Evolutionary conservation across 2,329 filamentous ascomycete genomes (phyloP), one percentile per base, ranked within the genome.

Genomic region (Apiospora malaysiana): DNA sequence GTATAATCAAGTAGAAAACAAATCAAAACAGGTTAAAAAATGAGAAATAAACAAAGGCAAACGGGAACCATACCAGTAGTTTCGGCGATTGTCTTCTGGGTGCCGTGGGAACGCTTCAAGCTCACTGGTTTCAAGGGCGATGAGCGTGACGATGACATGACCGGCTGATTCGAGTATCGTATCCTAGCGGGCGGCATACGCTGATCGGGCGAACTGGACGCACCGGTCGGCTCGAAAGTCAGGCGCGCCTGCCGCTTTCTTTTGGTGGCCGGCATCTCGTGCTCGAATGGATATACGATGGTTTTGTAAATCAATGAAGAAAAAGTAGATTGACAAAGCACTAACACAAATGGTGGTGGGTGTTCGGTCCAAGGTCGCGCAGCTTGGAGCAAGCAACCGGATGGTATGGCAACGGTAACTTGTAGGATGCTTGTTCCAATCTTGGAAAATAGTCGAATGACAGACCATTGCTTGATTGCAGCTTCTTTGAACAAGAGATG

Each of bases 151-250:
- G 37, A 72, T 73, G 37, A 71, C 69, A 32, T 8, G 18, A 27
- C 70, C 12, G 72, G 69, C 45, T 69, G 68, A 43, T 71, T 74
- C n/a, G 76, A 70, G 56, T 76, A 79, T n/a, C 77, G 75, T 10
- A 79, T 74, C 27, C 76, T 77, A 6, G 78, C 77, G 42, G 78
- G 75, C 25, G 79, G 76, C 16, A 70, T n/a, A 23, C 69, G 46
- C n/a, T 72, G 72, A 18, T 69, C 59, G 7, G 77, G 73, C 8
- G 78, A 75, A 59, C 68, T 75, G 7, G 74, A 71, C 8, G 71
- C 70, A 27, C 68, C 72, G 9, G 75, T 74, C 14, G 79, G 73
- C 73, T 81, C 79, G 40, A 82, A 80, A 7, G 76, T 77, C 67
- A 82, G 76, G 69, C 73, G 75, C 16, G 78, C 73, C 63, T 81